These are phyloP conservation scores for Lathyrus oleraceus DNA, from an alignment of 306 rosid genomes.

Conservation along the genomic window DNA sequence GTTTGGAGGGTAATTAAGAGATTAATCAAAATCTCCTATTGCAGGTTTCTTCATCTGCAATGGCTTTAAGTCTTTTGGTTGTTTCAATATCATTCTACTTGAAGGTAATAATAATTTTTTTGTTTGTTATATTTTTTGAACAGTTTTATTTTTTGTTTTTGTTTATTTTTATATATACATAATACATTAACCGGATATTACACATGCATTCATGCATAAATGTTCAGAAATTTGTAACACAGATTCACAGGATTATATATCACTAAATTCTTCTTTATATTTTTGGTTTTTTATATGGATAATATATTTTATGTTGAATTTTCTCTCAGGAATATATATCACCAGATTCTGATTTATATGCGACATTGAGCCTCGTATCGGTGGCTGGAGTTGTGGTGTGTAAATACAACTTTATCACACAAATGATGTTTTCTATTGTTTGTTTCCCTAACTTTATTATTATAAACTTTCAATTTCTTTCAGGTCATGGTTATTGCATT, in stretches of 20 bases:
- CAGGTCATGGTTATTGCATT: conserved; percentile 83
- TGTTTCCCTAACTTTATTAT: conserved; percentile 22
- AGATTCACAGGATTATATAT: not conserved
- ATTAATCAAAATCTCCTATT: conserved; percentile 33
- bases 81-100: conserved; percentile 73
- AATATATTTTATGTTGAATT: conserved; percentile 28
- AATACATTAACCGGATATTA: conserved; percentile 4
- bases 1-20: conserved; percentile 22
- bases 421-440: conserved; percentile 13
- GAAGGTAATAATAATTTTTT: conserved; percentile 53
- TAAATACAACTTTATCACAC: conserved; percentile 10
- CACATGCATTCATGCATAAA: not conserved
- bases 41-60: conserved; percentile 81
- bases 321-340: conserved; percentile 51
- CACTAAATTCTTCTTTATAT: conserved; percentile 4
- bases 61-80: conserved; percentile 69
- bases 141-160: no score
- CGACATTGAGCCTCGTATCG: conserved; percentile 53
- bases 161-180: not conserved
- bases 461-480: conserved; percentile 36
- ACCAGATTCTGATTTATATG: conserved; percentile 50
- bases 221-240: not conserved
- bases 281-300: conserved; percentile 10
- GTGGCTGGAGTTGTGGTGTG: conserved; percentile 92
- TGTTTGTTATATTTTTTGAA: conserved; percentile 7